phyloP scores from a whole-genome alignment of 2,329 filamentous ascomycete species.

The Fusarium aywerte region DNA sequence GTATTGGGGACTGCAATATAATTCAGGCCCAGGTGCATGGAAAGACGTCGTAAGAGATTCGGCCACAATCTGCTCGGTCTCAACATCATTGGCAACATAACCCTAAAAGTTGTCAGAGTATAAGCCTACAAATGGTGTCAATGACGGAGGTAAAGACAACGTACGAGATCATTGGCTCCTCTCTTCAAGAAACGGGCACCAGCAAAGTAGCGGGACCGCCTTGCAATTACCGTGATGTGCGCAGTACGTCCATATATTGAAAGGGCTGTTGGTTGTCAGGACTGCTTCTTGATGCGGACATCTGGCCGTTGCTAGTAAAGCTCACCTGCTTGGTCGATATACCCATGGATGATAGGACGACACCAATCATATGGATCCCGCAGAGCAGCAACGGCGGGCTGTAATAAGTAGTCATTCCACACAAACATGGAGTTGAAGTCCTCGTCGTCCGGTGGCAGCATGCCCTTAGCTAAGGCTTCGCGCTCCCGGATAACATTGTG shows the following conservation, averaged over 20 bases:
- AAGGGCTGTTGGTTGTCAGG: constrained; percentile 59
- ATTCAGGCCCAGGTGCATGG: constrained; percentile 84
- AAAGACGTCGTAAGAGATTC: constrained; percentile 96
- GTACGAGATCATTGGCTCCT: constrained; percentile 84
- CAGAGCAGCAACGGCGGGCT: constrained; percentile 75
- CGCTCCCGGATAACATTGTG: constrained; percentile 89
- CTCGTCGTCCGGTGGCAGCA: constrained; percentile 65
- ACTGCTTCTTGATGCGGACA: neutral
- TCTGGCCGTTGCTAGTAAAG: neutral
- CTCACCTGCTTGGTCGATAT: constrained; percentile 84
- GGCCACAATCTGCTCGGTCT: constrained; percentile 97
- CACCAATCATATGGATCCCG: constrained; percentile 95
- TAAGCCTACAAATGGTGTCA: neutral
- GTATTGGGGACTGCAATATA: constrained; percentile 90
- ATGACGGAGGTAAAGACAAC: constrained; percentile 6
- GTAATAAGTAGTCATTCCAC: constrained; percentile 92
- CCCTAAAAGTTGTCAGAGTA: constrained; percentile 59
- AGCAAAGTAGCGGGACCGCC: constrained; percentile 91
- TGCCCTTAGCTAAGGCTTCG: constrained; percentile 72
- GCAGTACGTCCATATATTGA: constrained; percentile 88
- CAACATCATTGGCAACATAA: constrained; percentile 97
- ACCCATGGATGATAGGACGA: constrained; percentile 93
- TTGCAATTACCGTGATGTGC: constrained; percentile 92
- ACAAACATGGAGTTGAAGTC: constrained; percentile 96
- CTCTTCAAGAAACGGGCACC: constrained; percentile 94